Percentiles rank a stretch among this genome's conserved stretches.
Evolutionary conservation across 495 filamentous ascomycete species (phyloP).

Genomic region (Letharia lupina): DNA sequence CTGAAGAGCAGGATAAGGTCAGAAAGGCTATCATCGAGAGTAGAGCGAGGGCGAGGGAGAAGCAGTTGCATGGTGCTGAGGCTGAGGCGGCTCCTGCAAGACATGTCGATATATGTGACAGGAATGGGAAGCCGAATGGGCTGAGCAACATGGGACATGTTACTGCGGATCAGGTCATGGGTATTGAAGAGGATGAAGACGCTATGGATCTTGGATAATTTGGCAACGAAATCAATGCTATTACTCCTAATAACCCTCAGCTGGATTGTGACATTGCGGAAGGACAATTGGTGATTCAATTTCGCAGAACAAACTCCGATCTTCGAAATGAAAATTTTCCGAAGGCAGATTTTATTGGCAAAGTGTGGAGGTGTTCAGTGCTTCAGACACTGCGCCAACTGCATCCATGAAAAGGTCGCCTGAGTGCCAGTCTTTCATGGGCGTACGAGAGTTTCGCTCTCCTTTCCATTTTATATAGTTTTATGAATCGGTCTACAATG

Average conservation of each 20-base stretch:
- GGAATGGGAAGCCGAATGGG: slow-evolving; percentile 7
- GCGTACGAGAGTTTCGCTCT: too few relatives aligned
- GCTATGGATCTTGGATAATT: slow-evolving; percentile 63
- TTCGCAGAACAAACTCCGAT: too few relatives aligned
- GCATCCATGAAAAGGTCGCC: too few relatives aligned
- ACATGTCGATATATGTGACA: slow-evolving; percentile 2
- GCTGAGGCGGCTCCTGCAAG: not conserved
- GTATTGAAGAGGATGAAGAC: slow-evolving; percentile 45
- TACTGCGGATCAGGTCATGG: slow-evolving; percentile 1
- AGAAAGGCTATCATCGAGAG: slow-evolving; percentile 81
- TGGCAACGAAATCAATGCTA: slow-evolving; percentile 1
- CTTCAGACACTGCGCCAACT: too few relatives aligned
- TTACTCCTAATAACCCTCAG: not conserved
- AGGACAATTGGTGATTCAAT: too few relatives aligned
- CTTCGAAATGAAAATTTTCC: too few relatives aligned
- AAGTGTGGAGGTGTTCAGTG: too few relatives aligned
- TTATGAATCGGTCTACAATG: too few relatives aligned
- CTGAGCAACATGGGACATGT: slow-evolving; percentile 5
- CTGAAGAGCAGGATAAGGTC: slow-evolving; percentile 71
- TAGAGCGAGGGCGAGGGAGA: slow-evolving; percentile 54
- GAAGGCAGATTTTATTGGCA: too few relatives aligned
- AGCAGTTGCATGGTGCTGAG: slow-evolving; percentile 27
- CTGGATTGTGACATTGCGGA: not conserved
- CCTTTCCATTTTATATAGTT: too few relatives aligned
- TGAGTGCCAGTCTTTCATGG: too few relatives aligned